phyloP scores from a whole-genome alignment of 2,329 filamentous ascomycete genomes.

The Colletotrichum tanaceti region DNA sequence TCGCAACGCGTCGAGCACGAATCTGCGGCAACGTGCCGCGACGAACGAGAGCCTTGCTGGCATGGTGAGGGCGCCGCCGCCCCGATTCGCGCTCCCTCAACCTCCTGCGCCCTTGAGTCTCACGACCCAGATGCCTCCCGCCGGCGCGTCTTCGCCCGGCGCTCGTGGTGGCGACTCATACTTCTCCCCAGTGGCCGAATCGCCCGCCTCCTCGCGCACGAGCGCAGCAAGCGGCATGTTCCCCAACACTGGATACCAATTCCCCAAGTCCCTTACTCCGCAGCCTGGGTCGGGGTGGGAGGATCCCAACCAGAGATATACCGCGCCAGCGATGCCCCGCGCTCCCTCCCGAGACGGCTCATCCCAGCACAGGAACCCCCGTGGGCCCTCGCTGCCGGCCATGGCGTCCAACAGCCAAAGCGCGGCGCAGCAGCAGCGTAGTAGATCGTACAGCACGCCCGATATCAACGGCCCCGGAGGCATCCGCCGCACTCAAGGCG shows the following conservation, averaged over 20 bases:
- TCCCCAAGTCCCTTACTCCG: constrained; percentile 79
- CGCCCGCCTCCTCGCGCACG: constrained; percentile 79
- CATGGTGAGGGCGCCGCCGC: constrained; percentile 71
- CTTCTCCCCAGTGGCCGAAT: constrained; percentile 89
- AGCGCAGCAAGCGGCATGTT: constrained; percentile 83
- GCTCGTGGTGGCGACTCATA: constrained; percentile 81
- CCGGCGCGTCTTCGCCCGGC: constrained; percentile 67
- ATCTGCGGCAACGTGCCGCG: constrained; percentile 79
- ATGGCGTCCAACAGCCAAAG: constrained; percentile 70
- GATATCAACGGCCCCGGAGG: constrained; percentile 83
- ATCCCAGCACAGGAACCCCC: constrained; percentile 73
- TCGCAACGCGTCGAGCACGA: constrained; percentile 79
- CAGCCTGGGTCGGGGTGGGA: constrained; percentile 75
- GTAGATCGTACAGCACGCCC: constrained; percentile 93
- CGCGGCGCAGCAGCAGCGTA: constrained; percentile 74
- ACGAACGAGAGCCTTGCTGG: constrained; percentile 76
- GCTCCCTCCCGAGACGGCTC: constrained; percentile 82
- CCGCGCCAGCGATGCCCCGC: constrained; percentile 86
- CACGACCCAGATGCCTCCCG: constrained; percentile 64
- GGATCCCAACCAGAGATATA: constrained; percentile 84
- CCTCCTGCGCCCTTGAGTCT: constrained; percentile 72
- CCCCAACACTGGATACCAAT: constrained; percentile 66
- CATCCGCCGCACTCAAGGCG: constrained; percentile 65
- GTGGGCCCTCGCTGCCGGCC: constrained; percentile 83
- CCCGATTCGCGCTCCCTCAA: constrained; percentile 76